These are phyloP conservation scores for Hylodesmum podocarpum DNA, from an alignment of 306 rosid genomes.

Conservation along the genomic window DNA sequence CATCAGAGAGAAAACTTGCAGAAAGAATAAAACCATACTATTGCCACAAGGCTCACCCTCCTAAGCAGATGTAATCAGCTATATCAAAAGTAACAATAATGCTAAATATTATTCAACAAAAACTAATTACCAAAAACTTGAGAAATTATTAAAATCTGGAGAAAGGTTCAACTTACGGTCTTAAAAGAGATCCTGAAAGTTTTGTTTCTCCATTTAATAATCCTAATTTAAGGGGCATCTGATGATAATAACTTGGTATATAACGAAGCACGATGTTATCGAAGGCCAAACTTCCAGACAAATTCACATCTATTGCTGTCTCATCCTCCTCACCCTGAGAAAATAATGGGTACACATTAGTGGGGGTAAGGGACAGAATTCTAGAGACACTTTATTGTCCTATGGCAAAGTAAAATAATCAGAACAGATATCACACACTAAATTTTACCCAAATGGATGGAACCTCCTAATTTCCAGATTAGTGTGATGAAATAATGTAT, in stretches of 20 bases:
- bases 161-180: conserved; percentile 67
- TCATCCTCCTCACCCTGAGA: conserved; percentile 90
- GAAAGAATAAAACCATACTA: background rate
- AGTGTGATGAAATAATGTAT: background rate
- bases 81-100: conserved; percentile 11
- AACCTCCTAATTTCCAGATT: conserved; percentile 20
- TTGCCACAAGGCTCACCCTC: conserved; percentile 5
- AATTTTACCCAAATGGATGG: conserved; percentile 12
- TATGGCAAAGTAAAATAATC: conserved; percentile 4
- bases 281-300: conserved; percentile 82
- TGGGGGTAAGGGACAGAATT: background rate
- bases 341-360: conserved; percentile 26
- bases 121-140: background rate
- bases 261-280: conserved; percentile 84
- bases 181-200: conserved; percentile 85
- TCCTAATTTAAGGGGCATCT: conserved; percentile 72
- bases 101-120: conserved; percentile 6
- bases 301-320: conserved; percentile 82
- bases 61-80: background rate
- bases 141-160: conserved; percentile 10
- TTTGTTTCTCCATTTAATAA: conserved; percentile 81
- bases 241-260: conserved; percentile 66
- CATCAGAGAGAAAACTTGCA: background rate
- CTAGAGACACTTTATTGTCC: background rate
- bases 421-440: conserved; percentile 1